phyloP scores from a whole-genome alignment of 345 rosid species.

The Barbarea vulgaris region DNA sequence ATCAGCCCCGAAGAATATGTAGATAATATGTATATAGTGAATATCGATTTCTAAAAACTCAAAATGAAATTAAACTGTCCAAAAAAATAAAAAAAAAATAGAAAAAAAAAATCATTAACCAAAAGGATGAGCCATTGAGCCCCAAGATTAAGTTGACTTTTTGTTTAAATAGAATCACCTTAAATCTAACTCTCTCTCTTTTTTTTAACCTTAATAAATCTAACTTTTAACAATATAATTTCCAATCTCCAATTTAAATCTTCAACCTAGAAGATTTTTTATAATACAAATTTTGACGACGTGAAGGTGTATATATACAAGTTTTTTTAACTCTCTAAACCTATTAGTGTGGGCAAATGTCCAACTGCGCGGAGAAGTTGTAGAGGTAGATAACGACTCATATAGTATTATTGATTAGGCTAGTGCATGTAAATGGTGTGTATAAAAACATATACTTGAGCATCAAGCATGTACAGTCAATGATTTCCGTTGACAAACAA shows the following conservation, averaged over 20 bases:
- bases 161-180: background rate
- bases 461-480: background rate
- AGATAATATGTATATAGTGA: background rate
- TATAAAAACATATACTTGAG: background rate
- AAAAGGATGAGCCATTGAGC: too few relatives aligned
- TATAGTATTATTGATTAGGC: background rate
- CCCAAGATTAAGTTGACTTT: background rate
- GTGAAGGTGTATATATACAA: background rate
- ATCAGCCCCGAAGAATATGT: background rate
- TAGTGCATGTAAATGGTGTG: background rate
- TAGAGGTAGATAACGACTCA: background rate
- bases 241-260: too few relatives aligned
- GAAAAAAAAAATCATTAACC: background rate
- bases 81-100: too few relatives aligned
- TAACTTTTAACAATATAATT: too few relatives aligned
- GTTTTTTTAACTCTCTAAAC: background rate
- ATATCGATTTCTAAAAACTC: background rate
- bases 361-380: background rate
- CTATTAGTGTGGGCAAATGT: background rate
- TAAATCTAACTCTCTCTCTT: too few relatives aligned
- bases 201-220: too few relatives aligned
- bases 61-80: background rate
- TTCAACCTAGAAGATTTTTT: background rate
- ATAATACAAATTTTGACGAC: background rate
- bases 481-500: slow-evolving; percentile 2